Percentiles rank a stretch among this genome's conserved stretches.
Evolutionary conservation across 2,329 filamentous ascomycete species (phyloP).

Genomic region (Tothia fuscella): DNA sequence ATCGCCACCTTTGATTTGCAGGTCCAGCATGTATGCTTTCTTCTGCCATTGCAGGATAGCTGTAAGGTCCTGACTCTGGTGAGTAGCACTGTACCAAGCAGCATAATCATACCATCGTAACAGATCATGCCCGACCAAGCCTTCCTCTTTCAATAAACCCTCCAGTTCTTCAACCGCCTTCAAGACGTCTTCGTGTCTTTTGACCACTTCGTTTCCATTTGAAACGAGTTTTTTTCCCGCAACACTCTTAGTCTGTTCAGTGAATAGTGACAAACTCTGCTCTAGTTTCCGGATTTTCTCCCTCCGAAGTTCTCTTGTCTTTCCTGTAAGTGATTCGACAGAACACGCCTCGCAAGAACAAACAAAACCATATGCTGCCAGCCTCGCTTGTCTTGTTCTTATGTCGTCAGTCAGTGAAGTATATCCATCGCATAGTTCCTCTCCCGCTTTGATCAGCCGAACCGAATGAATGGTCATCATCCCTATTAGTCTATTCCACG

Average conservation of each 20-base stretch:
- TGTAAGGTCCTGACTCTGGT: not conserved
- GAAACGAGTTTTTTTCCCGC: not conserved
- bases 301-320: conserved; percentile 6
- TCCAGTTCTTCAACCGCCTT: conserved; percentile 1
- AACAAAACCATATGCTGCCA: conserved; percentile 19
- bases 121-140: conserved; percentile 5
- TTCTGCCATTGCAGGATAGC: conserved; percentile 10
- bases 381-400: conserved; percentile 14
- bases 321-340: not conserved
- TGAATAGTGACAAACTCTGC: conserved; percentile 14
- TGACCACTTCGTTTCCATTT: not conserved
- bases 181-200: conserved; percentile 3
- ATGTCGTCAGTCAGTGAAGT: conserved; percentile 8
- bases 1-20: conserved; percentile 5
- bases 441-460: conserved; percentile 6
- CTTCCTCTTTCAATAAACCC: conserved; percentile 6
- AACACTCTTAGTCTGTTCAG: conserved; percentile 13
- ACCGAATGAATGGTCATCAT: conserved; percentile 8
- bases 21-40: conserved; percentile 4
- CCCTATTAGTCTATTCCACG: conserved; percentile 1
- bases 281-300: conserved; percentile 12
- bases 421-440: conserved; percentile 10
- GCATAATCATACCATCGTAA: conserved; percentile 6
- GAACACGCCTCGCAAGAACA: conserved; percentile 21
- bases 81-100: conserved; percentile 5